These are phyloP conservation scores for Oryza brachyantha DNA, from an alignment of 176 grass and related monocot species.

Conservation along the genomic window DNA sequence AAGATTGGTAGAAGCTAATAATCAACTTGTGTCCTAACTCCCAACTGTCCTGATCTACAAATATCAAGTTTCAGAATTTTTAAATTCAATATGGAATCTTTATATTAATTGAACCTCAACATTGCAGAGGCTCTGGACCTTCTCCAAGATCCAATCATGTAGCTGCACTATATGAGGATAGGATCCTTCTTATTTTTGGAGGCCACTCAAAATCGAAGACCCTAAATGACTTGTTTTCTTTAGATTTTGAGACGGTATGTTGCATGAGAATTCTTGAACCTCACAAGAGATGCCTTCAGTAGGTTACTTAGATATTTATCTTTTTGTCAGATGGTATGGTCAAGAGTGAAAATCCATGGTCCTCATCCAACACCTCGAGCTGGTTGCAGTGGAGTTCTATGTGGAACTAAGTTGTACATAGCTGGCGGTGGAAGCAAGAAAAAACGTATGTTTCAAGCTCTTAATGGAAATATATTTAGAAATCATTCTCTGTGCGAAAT, in stretches of 20 bases:
- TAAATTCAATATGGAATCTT: neutral
- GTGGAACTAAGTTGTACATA: constrained; percentile 98
- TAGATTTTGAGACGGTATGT: constrained; percentile 98
- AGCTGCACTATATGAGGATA: constrained; percentile 79
- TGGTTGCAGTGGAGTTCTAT: constrained; percentile 84
- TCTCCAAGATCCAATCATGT: constrained; percentile 92
- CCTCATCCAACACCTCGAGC: constrained; percentile 76
- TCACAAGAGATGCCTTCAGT: neutral
- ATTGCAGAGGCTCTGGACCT: constrained; percentile 78
- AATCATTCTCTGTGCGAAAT: neutral
- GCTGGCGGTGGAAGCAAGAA: constrained; percentile 92
- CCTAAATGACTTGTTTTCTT: constrained; percentile 85
- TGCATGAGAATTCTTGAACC: constrained; percentile 11
- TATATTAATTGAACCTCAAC: constrained; percentile 18
- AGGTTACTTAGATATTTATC: neutral
- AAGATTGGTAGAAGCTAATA: neutral
- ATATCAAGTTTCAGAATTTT: neutral
- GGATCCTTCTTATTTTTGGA: constrained; percentile 78
- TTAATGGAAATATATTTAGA: constrained; percentile 16
- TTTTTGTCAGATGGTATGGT: constrained; percentile 87
- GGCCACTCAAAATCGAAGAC: constrained; percentile 94
- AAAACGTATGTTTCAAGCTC: constrained; percentile 56
- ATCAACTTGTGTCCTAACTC: neutral
- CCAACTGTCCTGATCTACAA: constrained; percentile 1
- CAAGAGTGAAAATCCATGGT: constrained; percentile 80